Percentiles rank a stretch among this genome's conserved stretches.
Evolutionary conservation across 495 filamentous ascomycete species (phyloP).

Genomic region (Mytilinidion resinicola): DNA sequence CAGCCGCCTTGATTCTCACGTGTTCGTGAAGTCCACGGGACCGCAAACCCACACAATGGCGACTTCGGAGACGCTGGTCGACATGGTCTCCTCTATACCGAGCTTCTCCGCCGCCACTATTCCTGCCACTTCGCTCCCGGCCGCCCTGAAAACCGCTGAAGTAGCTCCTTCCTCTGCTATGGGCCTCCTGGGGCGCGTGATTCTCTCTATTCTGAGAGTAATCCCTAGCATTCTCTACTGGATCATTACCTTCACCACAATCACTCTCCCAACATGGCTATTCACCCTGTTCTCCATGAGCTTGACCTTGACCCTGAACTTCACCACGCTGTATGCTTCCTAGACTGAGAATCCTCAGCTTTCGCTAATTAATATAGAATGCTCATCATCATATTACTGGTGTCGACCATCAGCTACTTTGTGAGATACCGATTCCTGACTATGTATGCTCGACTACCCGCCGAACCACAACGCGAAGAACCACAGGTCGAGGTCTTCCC

Average conservation of each 20-base stretch:
- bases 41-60: conserved; percentile 6
- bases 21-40: background rate
- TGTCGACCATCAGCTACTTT: conserved; percentile 81
- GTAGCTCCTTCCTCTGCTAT: conserved; percentile 22
- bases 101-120: conserved; percentile 8
- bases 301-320: conserved; percentile 95
- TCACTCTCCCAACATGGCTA: conserved; percentile 81
- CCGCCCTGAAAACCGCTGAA: conserved; percentile 2
- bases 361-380: conserved; percentile 14
- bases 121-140: background rate
- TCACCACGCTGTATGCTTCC: conserved; percentile 76
- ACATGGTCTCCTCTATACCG: background rate
- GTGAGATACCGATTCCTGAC: conserved; percentile 90
- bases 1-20: background rate
- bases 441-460: conserved; percentile 88
- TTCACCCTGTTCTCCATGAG: conserved; percentile 94
- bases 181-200: conserved; percentile 33
- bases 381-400: conserved; percentile 59
- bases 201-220: conserved; percentile 50
- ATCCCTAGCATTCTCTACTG: conserved; percentile 76
- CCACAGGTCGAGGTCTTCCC: conserved; percentile 92
- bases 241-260: conserved; percentile 75
- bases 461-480: conserved; percentile 92
- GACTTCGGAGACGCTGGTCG: background rate
- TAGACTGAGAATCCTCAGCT: background rate